A percentile compares a stretch with the other conserved stretches of the same genome.
Conservation (phyloP, 1,139 yeast species). For the Trichomonascaceae sp. region DNA sequence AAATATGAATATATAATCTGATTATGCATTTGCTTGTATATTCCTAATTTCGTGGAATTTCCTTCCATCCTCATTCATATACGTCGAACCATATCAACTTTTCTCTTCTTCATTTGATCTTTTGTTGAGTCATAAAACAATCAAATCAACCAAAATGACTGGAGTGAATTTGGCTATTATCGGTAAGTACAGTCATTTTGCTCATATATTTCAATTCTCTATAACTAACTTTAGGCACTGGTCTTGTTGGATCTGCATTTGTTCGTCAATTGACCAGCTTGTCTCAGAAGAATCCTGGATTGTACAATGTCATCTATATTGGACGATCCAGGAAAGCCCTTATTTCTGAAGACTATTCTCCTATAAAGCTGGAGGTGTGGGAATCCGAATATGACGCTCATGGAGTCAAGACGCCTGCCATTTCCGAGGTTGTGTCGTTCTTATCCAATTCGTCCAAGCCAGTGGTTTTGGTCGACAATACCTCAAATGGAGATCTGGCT, state of each 20-base stretch:
- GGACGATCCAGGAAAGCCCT: slow-evolving; percentile 71
- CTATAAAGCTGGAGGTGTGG: slow-evolving; percentile 62
- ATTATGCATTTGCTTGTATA: background rate
- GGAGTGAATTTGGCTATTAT: slow-evolving; percentile 70
- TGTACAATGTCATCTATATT: slow-evolving; percentile 70
- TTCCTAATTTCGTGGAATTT: background rate
- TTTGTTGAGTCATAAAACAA: background rate
- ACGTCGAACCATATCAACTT: background rate
- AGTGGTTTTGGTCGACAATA: slow-evolving; percentile 84
- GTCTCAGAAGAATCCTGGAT: slow-evolving; percentile 30
- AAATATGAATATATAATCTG: too few relatives aligned
- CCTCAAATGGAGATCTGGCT: slow-evolving; percentile 77
- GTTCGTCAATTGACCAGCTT: slow-evolving; percentile 60
- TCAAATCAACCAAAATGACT: slow-evolving; percentile 15
- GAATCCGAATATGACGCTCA: slow-evolving; percentile 42
- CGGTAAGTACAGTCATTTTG: slow-evolving; percentile 38
- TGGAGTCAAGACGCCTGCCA: slow-evolving; percentile 33
- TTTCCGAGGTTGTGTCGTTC: slow-evolving; percentile 54
- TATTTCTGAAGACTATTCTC: slow-evolving; percentile 59
- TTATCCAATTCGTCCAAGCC: slow-evolving; percentile 66
- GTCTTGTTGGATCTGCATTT: slow-evolving; percentile 92
- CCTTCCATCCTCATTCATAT: background rate
- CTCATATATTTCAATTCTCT: background rate
- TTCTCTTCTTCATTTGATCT: background rate
- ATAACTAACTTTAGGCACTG: slow-evolving; percentile 48